These are phyloP conservation scores for Boletus hoseneyae DNA, from an alignment of 1,284 basidiomycete species.

Conservation along the genomic window DNA sequence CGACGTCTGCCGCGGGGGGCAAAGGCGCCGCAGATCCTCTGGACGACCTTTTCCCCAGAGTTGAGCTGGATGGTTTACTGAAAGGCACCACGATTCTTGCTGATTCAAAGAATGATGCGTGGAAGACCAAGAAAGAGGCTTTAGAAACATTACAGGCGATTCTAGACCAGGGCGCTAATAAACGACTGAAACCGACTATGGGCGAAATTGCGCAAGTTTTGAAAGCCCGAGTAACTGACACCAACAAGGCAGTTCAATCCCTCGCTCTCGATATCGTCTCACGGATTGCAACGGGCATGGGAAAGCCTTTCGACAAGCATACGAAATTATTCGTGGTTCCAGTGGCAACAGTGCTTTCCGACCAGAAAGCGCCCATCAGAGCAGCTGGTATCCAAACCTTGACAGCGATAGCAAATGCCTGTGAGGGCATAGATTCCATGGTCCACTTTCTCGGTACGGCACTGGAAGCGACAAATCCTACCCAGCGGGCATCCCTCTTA, in stretches of 20 bases:
- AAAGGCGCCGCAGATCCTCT: constrained; percentile 62
- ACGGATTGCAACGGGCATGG: constrained; percentile 92
- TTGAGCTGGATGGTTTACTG: constrained; percentile 88
- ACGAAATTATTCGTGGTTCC: constrained; percentile 74
- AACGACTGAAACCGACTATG: constrained; percentile 88
- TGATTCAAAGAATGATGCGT: constrained; percentile 87
- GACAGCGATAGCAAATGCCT: constrained; percentile 81
- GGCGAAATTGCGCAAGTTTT: constrained; percentile 89
- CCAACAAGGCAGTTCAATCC: constrained; percentile 91
- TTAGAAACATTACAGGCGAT: constrained; percentile 83
- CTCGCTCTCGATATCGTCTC: constrained; percentile 89
- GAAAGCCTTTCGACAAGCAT: constrained; percentile 92
- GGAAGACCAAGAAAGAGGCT: constrained; percentile 97
- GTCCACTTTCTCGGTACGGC: constrained; percentile 74
- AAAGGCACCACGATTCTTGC: constrained; percentile 81
- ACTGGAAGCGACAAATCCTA: constrained; percentile 85
- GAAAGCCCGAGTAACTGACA: constrained; percentile 87
- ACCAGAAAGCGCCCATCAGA: constrained; percentile 90
- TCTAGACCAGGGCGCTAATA: constrained; percentile 88
- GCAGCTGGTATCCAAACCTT: constrained; percentile 77
- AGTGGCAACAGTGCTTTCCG: constrained; percentile 83
- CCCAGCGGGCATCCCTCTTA: constrained; percentile 82
- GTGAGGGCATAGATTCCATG: constrained; percentile 83
- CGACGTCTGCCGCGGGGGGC: constrained; percentile 38
- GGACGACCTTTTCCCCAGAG: constrained; percentile 93